Conservation (phyloP, 2,329 filamentous ascomycete species). For the Penicillium hordei region DNA sequence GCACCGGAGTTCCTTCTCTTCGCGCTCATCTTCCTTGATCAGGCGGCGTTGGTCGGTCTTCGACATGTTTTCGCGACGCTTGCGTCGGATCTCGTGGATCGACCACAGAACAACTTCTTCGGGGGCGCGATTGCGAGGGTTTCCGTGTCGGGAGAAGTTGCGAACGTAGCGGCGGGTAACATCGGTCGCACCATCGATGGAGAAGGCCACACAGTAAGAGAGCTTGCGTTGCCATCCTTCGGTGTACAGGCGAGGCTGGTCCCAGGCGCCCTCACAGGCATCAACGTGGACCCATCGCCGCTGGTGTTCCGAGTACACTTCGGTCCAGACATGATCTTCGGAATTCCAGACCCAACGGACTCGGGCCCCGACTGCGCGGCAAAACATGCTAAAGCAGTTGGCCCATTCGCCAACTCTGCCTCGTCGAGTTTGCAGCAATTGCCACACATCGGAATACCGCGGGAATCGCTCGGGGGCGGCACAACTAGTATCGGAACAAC, state of each 20-base stretch:
- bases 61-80: constrained; percentile 77
- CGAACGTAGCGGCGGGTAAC: constrained; percentile 66
- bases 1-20: constrained; percentile 48
- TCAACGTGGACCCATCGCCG: constrained; percentile 97
- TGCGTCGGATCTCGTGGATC: constrained; percentile 82
- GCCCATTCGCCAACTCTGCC: constrained; percentile 95
- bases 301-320: constrained; percentile 92
- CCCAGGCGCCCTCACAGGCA: constrained; percentile 91
- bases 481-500: constrained; percentile 75
- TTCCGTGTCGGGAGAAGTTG: constrained; percentile 56
- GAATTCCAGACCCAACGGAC: constrained; percentile 98
- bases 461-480: constrained; percentile 84
- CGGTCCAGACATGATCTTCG: constrained; percentile 97
- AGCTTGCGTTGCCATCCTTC: constrained; percentile 97
- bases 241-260: constrained; percentile 86
- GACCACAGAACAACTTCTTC: constrained; percentile 91
- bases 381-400: constrained; percentile 98
- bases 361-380: constrained; percentile 83
- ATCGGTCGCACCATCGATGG: constrained; percentile 74
- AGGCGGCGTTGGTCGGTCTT: constrained; percentile 65
- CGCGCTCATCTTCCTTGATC: constrained; percentile 50
- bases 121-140: constrained; percentile 74
- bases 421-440: constrained; percentile 78
- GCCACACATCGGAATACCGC: constrained; percentile 92
- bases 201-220: constrained; percentile 96